Percentiles rank a stretch among this genome's conserved stretches.
Evolutionary conservation across 805 yeast species (phyloP).

Genomic region (Allodekkera sacchari): DNA sequence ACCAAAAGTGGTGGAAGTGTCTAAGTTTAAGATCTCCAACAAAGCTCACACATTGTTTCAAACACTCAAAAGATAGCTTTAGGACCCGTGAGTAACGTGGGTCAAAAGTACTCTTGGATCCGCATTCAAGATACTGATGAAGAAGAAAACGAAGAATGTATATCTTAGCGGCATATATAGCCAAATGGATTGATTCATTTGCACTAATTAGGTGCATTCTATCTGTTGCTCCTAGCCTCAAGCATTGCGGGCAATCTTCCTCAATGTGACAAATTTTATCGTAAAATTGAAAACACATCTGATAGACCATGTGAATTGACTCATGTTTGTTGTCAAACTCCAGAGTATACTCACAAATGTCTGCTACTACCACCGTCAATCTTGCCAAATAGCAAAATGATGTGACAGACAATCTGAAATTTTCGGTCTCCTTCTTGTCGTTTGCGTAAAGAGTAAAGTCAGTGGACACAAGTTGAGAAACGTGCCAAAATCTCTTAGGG

Average conservation of each 20-base stretch:
- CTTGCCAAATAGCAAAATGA: constrained; percentile 3
- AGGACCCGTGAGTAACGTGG: too few species aligned
- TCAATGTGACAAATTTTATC: background rate
- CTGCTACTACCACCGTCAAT: constrained; percentile 1
- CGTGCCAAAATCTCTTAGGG: constrained; percentile 1
- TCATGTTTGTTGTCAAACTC: background rate
- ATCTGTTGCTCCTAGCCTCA: background rate
- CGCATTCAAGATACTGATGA: too few species aligned
- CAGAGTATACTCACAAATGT: constrained; percentile 1
- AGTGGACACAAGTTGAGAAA: background rate
- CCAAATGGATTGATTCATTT: constrained; percentile 1
- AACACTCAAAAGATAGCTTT: background rate
- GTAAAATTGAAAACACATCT: background rate
- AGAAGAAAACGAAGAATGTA: background rate
- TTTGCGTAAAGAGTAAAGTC: constrained; percentile 3
- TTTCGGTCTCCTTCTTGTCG: constrained; percentile 1
- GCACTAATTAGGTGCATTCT: constrained; percentile 1
- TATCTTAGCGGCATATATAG: constrained; percentile 1
- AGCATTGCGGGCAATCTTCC: background rate
- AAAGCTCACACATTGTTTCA: background rate
- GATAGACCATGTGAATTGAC: background rate
- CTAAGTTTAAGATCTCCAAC: background rate
- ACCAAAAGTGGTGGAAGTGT: constrained; percentile 1
- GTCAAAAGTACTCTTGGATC: too few species aligned
- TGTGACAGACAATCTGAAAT: constrained; percentile 1